Base-by-base conservation (phyloP, 2,329 filamentous ascomycete genomes). In the Fusarium sp. region DNA sequence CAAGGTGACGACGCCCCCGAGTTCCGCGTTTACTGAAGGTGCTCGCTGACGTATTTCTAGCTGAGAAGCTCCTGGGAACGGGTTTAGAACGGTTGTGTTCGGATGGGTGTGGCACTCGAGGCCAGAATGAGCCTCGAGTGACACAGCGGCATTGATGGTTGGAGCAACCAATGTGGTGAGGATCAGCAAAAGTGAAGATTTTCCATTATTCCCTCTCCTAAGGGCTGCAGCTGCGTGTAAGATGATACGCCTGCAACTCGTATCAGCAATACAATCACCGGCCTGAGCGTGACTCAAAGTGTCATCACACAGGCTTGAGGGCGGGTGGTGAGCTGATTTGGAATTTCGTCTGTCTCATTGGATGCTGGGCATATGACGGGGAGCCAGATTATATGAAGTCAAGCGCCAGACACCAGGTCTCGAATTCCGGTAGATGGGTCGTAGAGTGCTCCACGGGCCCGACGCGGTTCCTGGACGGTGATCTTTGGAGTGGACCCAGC, bases 391-490 rank as follows among this genome's bases (percentile, higher is more conserved):
- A 39, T 51, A 37, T 16, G 30, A 54, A 54, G 51, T 54, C 51
- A 54, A 54, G 51, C 51, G 51, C 51, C 51, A 31, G 27, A 43
- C 39, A 36, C 51, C 51, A 54, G 40, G 51, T 54, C 51, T 54
- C 51, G 16, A 54, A 41, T 43, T 54, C 27, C 37, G 39, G 51
- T 34, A 36, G 51, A 54, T 54, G 36, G 27, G 27, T 37, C 23
- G 37, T 28, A 23, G 40, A 43, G 37, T 37, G 47, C 47, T 37
- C 47, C 47, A 37, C 31, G 31, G 34, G 30, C 12, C 15, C n/a
- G 10, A 23, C 23, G 23, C 23, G 23, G 4, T 23, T 23, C 23
- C 23, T 23, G 23, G 23, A 23, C 31, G 31, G 31, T 34, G 31
- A 34, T 34, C 9, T 9, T 34, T 9, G 8, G 31, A 34, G 31